A percentile compares a stretch with the other conserved stretches of the same genome.
phyloP scores from a whole-genome alignment of 2,329 filamentous ascomycete genomes.

The Trichoderma sp. region DNA sequence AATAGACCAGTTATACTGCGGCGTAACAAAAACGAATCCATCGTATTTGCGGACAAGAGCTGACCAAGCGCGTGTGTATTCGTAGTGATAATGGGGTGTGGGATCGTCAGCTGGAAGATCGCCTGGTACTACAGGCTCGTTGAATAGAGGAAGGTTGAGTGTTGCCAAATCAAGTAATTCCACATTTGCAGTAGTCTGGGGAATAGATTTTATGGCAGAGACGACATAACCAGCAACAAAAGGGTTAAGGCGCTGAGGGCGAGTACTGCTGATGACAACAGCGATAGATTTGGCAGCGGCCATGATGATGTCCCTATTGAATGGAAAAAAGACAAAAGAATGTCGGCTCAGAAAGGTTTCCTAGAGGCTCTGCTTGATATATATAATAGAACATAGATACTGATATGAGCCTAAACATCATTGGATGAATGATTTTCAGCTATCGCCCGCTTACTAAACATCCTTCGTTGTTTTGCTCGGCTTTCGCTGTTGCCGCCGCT shows the following conservation, averaged over 20 bases:
- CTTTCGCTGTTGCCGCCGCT: not conserved
- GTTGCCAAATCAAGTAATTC: slow-evolving; percentile 35
- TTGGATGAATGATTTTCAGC: not conserved
- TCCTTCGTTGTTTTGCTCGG: not conserved
- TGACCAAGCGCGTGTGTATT: slow-evolving; percentile 46
- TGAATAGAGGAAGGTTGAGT: slow-evolving; percentile 43
- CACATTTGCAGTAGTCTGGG: slow-evolving; percentile 19
- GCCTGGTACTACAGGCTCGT: slow-evolving; percentile 41
- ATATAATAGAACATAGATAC: not conserved
- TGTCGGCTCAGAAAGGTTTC: not conserved
- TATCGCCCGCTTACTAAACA: not conserved
- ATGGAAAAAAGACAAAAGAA: not conserved
- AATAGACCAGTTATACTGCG: slow-evolving; percentile 56
- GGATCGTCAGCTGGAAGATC: slow-evolving; percentile 33
- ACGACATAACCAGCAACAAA: slow-evolving; percentile 35
- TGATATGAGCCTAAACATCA: not conserved
- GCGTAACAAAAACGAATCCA: slow-evolving; percentile 48
- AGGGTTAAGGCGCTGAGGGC: slow-evolving; percentile 33
- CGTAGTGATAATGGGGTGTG: slow-evolving; percentile 33
- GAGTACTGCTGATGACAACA: slow-evolving; percentile 37
- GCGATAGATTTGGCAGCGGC: slow-evolving; percentile 27
- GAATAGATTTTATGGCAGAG: slow-evolving; percentile 26
- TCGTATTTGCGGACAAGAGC: slow-evolving; percentile 42
- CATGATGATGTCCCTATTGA: not conserved
- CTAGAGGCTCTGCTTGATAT: not conserved